phyloP scores from a whole-genome alignment of 352 stramenopile species.

The Globisporangium spiculum region DNA sequence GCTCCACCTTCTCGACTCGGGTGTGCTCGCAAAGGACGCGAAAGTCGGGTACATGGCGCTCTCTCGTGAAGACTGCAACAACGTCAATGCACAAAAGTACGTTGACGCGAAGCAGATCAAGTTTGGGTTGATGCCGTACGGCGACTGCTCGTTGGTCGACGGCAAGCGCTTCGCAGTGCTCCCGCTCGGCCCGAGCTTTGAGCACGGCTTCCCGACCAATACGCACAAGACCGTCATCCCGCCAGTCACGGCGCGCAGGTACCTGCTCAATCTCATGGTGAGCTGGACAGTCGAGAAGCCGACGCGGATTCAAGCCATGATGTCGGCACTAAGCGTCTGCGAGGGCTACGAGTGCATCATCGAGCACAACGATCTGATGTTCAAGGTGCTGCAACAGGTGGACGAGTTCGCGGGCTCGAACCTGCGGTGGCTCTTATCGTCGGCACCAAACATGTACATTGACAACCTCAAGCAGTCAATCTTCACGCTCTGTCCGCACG shows the following conservation, averaged over 20 bases:
- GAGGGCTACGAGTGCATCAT: constrained; percentile 36
- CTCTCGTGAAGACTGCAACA: constrained; percentile 59
- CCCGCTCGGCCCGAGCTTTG: constrained; percentile 53
- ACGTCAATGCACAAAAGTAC: constrained; percentile 28
- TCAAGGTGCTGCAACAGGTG: constrained; percentile 55
- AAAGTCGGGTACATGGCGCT: constrained; percentile 45
- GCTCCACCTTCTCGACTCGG: constrained; percentile 18
- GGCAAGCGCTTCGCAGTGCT: constrained; percentile 43
- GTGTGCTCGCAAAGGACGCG: constrained; percentile 20
- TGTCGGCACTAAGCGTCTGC: constrained; percentile 47
- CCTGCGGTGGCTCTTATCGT: constrained; percentile 47
- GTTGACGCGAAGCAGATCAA: constrained; percentile 29
- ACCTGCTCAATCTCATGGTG: constrained; percentile 62
- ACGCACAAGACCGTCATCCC: constrained; percentile 32
- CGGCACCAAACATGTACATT: constrained; percentile 45
- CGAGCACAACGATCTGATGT: constrained; percentile 58
- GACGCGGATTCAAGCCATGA: constrained; percentile 56
- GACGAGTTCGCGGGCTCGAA: constrained; percentile 40
- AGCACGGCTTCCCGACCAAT: constrained; percentile 61
- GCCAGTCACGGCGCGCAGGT: constrained; percentile 20
- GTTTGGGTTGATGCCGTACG: constrained; percentile 60
- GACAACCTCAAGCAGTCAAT: constrained; percentile 53
- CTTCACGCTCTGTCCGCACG: constrained; percentile 59
- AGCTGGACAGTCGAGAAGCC: constrained; percentile 68
- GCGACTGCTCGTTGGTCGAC: constrained; percentile 59